phyloP scores from a whole-genome alignment of 2,329 filamentous ascomycete genomes.

The Pseudogymnoascus sp. region DNA sequence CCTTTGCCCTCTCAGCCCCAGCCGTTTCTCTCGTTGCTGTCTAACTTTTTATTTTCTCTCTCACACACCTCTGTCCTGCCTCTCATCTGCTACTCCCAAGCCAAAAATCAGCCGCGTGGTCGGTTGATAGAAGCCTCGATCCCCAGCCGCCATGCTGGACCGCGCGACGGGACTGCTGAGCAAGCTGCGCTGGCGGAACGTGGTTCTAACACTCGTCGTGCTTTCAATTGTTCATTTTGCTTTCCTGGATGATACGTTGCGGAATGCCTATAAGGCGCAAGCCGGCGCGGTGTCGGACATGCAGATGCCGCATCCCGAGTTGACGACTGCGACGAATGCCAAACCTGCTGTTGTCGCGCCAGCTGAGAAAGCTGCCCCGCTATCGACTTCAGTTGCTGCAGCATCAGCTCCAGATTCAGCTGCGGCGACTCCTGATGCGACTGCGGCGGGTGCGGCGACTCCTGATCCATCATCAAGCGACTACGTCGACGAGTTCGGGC shows the following conservation, averaged over 20 bases:
- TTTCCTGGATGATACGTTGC: neutral
- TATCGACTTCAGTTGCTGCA: no score
- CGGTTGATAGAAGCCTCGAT: neutral
- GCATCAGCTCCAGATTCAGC: no score
- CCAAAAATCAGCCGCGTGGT: neutral
- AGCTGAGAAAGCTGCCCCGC: no score
- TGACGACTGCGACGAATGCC: neutral
- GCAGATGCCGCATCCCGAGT: neutral
- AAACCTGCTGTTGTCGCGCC: neutral
- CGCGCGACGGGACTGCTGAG: neutral
- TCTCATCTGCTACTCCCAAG: neutral
- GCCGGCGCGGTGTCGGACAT: neutral
- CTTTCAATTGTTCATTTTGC: neutral
- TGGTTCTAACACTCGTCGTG: neutral
- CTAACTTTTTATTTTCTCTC: neutral
- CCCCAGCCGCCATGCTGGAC: neutral
- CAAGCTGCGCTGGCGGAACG: slow-evolving; percentile 1
- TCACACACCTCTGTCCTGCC: neutral
- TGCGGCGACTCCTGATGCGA: no score
- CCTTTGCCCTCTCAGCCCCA: neutral
- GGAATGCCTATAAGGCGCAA: neutral
- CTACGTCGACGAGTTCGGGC: neutral
- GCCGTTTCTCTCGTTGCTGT: neutral
- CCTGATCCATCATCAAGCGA: neutral
- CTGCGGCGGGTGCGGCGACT: no score